A percentile compares a stretch with the other conserved stretches of the same genome.
phyloP scores from a whole-genome alignment of 1,284 basidiomycete species.

The Microbotryomycetes sp. region DNA sequence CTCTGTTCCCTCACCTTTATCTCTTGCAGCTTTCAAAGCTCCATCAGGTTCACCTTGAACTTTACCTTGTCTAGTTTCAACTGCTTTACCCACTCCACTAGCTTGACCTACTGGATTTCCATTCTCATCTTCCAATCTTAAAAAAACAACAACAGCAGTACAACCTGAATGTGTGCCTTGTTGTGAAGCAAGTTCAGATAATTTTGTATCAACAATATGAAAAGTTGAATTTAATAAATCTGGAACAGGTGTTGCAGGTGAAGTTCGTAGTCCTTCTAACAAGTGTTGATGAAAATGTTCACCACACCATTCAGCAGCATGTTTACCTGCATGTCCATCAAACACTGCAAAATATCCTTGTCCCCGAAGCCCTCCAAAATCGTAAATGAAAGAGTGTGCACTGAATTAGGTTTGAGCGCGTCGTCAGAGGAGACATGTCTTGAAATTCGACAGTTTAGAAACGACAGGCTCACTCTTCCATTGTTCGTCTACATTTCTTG shows the following conservation, averaged over 20 bases:
- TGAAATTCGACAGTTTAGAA: neutral
- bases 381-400: constrained; percentile 89
- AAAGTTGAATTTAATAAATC: constrained; percentile 90
- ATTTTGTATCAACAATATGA: constrained; percentile 75
- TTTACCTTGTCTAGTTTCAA: neutral
- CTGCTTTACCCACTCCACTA: constrained; percentile 14
- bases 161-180: constrained; percentile 94
- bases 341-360: constrained; percentile 98
- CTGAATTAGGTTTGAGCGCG: neutral
- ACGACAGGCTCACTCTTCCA: constrained; percentile 66
- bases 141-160: constrained; percentile 93
- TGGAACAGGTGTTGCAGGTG: constrained; percentile 60
- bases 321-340: constrained; percentile 97
- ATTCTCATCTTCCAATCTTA: constrained; percentile 76
- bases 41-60: constrained; percentile 10
- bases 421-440: neutral
- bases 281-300: constrained; percentile 68
- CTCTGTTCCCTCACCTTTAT: constrained; percentile 11
- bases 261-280: constrained; percentile 42
- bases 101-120: constrained; percentile 37
- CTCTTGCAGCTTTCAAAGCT: constrained; percentile 19
- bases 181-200: constrained; percentile 58
- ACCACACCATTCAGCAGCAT: constrained; percentile 98
- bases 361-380: constrained; percentile 81
- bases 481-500: constrained; percentile 80